Percentiles rank a stretch among this genome's conserved stretches.
These are phyloP conservation scores for Globisporangium abappressorium DNA, from an alignment of 352 stramenopile genomes.

Conservation along the genomic window DNA sequence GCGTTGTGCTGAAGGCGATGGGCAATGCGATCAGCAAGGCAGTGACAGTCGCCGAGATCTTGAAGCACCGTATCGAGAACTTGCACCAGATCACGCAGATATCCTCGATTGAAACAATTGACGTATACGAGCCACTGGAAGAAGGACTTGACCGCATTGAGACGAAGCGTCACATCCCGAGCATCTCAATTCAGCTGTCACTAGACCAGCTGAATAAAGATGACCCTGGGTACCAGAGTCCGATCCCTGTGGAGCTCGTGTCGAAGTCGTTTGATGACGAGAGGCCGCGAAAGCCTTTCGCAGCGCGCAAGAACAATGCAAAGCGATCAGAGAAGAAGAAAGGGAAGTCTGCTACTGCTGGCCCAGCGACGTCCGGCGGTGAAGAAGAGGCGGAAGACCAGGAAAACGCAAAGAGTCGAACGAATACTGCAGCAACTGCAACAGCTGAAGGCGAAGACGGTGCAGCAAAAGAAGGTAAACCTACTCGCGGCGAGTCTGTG, in stretches of 20 bases:
- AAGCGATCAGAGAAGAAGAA: constrained; percentile 22
- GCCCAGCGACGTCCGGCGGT: not conserved
- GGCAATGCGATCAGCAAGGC: constrained; percentile 84
- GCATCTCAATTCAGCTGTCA: constrained; percentile 75
- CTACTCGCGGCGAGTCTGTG: constrained; percentile 1
- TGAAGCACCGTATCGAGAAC: constrained; percentile 72
- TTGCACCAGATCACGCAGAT: constrained; percentile 81
- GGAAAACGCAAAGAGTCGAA: constrained; percentile 8
- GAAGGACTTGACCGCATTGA: constrained; percentile 81
- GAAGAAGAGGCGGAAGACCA: constrained; percentile 20
- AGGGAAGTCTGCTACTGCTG: constrained; percentile 13
- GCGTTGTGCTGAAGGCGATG: constrained; percentile 77
- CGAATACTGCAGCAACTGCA: not conserved
- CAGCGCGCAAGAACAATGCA: constrained; percentile 22
- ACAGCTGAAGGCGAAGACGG: not conserved
- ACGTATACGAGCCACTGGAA: constrained; percentile 84
- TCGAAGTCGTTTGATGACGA: constrained; percentile 35
- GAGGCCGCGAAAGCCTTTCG: constrained; percentile 12
- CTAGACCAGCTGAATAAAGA: constrained; percentile 56
- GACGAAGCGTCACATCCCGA: constrained; percentile 64
- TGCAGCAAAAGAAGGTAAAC: constrained; percentile 6
- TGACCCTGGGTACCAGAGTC: constrained; percentile 69
- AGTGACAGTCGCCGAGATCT: constrained; percentile 79
- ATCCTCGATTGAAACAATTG: constrained; percentile 73
- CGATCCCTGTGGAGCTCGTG: constrained; percentile 59